A percentile compares a stretch with the other conserved stretches of the same genome.
phyloP scores from a whole-genome alignment of 148 eudicot species.

The Chenopodium album region DNA sequence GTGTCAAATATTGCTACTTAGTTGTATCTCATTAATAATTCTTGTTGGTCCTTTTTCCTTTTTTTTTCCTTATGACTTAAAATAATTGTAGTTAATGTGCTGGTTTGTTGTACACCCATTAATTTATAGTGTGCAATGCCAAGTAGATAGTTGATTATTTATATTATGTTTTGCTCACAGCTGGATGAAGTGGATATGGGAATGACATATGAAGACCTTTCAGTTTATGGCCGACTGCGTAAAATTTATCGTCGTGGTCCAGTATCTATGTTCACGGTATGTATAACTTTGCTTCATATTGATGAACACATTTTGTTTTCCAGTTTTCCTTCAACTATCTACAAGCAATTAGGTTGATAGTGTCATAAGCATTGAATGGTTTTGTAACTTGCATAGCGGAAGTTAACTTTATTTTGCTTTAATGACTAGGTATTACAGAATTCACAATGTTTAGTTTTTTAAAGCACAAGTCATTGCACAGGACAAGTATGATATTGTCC shows the following conservation, averaged over 20 bases:
- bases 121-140: neutral
- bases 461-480: neutral
- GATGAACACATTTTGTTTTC: neutral
- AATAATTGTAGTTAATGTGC: neutral
- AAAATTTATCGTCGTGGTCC: constrained; percentile 94
- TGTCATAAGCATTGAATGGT: neutral
- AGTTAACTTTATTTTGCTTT: neutral
- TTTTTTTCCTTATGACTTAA: too few species aligned
- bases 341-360: neutral
- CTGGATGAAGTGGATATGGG: constrained; percentile 99
- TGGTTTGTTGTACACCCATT: neutral
- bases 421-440: neutral
- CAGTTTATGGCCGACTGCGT: constrained; percentile 86
- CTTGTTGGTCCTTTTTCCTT: neutral
- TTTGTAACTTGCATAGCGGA: neutral
- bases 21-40: neutral
- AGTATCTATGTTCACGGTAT: constrained; percentile 93
- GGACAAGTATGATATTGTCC: neutral
- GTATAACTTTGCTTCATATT: constrained; percentile 21
- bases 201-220: constrained; percentile 97
- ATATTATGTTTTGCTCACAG: constrained; percentile 35
- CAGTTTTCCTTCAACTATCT: neutral
- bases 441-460: neutral
- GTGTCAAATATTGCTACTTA: constrained; percentile 1
- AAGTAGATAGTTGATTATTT: neutral